Base-by-base conservation (phyloP, 2,329 filamentous ascomycete species). In the Beauveria pseudobassiana region DNA sequence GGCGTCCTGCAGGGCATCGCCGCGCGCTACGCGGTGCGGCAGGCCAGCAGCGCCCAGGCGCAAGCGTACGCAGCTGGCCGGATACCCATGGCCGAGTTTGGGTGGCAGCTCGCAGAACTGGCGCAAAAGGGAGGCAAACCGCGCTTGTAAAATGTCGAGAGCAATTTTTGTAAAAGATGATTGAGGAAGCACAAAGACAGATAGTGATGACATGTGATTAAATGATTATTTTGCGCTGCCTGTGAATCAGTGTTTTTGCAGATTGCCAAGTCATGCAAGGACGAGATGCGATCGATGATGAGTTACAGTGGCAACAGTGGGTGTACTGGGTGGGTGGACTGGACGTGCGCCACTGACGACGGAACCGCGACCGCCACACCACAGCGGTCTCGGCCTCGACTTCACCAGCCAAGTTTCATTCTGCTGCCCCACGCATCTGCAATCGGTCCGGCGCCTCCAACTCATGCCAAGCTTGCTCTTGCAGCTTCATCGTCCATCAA, bases 31-130 rank as follows among this genome's bases (percentile, higher is more conserved):
- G 95, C 95, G 28, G 77, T 83, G 53, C 80, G 93, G 54, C 93
- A 98, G 80, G 95, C 95, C 43, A 96, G 92, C 75, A 96, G 91
- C 73, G 89, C 85, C 62, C 84, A 89, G 72, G 95, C 95, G 7
- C 83, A 80, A 67, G 81, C 86, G 48, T 90, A 96, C 74, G 91
- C 82, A 0, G 78, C 77, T 61, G 83, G 85, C 72, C 87, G 90
- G 76, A 81, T 78, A 51, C 87, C 89, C 24, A 84, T 93, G 78
- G 92, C 88, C 0, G 81, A 91, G 74, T 80, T 89, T 68, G 90
- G 91, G 6, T 97, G 92, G 91, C 79, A 82, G 62, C 75, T 91
- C 67, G 87, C 93, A 62, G 80, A 79, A 73, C 74, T 71, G 64
- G 74, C 75, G 58, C 69, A 69, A 50, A 67, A 67, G 49, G 68